These are phyloP conservation scores for Adansonia gregorii DNA, from an alignment of 441 rosid species.

Conservation along the genomic window DNA sequence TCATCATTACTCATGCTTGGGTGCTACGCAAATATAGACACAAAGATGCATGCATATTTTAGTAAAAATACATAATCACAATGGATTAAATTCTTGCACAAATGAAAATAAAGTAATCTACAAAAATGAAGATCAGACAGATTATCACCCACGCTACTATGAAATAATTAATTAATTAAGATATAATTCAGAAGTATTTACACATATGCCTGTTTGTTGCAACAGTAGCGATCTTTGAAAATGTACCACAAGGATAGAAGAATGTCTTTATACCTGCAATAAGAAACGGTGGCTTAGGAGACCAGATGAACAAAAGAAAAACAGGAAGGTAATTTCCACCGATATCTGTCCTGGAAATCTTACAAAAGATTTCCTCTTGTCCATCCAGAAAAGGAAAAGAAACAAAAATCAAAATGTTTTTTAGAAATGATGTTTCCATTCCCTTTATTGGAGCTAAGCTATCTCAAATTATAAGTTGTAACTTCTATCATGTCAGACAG, in stretches of 20 bases:
- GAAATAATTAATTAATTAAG: neutral
- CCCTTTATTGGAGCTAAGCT: neutral
- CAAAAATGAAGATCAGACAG: neutral
- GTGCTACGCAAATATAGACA: neutral
- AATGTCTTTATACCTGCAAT: constrained; percentile 75
- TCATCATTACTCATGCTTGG: neutral
- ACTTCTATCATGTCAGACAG: neutral
- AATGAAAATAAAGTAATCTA: neutral
- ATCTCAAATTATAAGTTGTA: neutral
- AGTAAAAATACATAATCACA: neutral
- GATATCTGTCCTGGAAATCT: neutral
- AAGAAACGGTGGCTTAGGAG: constrained; percentile 28
- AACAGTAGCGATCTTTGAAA: constrained; percentile 73
- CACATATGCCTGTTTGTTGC: constrained; percentile 69
- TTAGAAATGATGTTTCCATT: neutral
- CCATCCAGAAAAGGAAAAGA: constrained; percentile 4
- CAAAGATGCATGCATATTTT: neutral
- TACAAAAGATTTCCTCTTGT: constrained; percentile 7
- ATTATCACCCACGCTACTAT: neutral
- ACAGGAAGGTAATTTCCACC: neutral
- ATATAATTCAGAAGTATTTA: constrained; percentile 43
- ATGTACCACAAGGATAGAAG: constrained; percentile 81
- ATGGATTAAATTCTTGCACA: neutral
- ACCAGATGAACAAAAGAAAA: constrained; percentile 15
- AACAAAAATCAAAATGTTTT: neutral